phyloP scores from a whole-genome alignment of 306 rosid genomes.

The Ochetophila trinervis region DNA sequence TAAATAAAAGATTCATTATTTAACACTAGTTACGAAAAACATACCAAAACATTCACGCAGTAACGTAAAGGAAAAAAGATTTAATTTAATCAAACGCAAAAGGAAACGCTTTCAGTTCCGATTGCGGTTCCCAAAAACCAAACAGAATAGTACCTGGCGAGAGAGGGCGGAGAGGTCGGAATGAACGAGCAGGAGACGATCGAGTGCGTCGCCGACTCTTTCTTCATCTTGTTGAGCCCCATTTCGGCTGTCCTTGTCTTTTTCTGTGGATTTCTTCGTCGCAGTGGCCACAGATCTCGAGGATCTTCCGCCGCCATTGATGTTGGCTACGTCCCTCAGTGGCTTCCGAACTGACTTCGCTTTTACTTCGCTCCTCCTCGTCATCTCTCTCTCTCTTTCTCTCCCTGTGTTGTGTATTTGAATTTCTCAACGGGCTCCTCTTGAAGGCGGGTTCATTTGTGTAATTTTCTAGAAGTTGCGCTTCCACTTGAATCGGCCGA shows the following conservation, averaged over 20 bases:
- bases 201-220: slow-evolving; percentile 31
- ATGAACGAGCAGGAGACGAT: slow-evolving; percentile 52
- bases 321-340: slow-evolving; percentile 40
- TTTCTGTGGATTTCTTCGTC: slow-evolving; percentile 20
- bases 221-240: slow-evolving; percentile 9
- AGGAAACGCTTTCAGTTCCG: background rate
- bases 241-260: slow-evolving; percentile 4
- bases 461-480: too few relatives aligned
- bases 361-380: slow-evolving; percentile 33
- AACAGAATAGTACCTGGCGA: slow-evolving; percentile 51
- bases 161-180: slow-evolving; percentile 60
- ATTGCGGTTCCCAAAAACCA: background rate
- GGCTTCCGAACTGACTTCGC: slow-evolving; percentile 39
- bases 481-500: too few relatives aligned
- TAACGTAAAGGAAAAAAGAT: background rate
- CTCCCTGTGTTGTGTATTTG: slow-evolving; percentile 16
- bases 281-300: slow-evolving; percentile 16
- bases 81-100: background rate
- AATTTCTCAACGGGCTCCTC: slow-evolving; percentile 20
- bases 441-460: background rate
- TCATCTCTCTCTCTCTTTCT: slow-evolving; percentile 15
- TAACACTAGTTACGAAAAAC: background rate
- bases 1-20: background rate
- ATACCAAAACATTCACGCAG: background rate
- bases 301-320: slow-evolving; percentile 25